Base-by-base conservation (phyloP, 163 green algal genomes). In the Scenedesmus sp. region DNA sequence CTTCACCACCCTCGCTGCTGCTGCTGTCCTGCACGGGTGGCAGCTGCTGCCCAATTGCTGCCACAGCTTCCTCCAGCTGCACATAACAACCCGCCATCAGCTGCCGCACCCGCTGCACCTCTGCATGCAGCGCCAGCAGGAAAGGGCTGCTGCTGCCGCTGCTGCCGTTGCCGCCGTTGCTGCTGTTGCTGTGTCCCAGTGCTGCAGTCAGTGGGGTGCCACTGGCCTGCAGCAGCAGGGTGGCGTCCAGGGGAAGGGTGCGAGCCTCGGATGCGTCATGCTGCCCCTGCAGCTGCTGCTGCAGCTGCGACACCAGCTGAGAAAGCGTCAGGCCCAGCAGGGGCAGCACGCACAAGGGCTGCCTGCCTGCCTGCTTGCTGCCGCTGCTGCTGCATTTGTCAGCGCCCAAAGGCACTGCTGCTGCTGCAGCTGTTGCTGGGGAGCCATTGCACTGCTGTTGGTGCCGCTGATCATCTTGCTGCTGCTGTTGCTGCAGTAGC, bases 261-360 rank as follows among this genome's bases (percentile, higher is more conserved):
- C 12, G 5, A n/a, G 34, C 16, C 4, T 62, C 34, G 77, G 57
- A 0, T 15, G 8, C 67, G 18, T 34, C n/a, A 46, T 91, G 76
- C 57, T 87, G 88, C 87, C 60, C 18, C 74, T 52, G n/a, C 3
- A 54, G 57, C 18, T 87, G 26, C 76, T 82, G 88, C 76, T 82
- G 76, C 57, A 77, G 87, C 16, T 77, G 55, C 6, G 16, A n/a
- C 55, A 90, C 62, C 20, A 84, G 12, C 18, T 90, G 86, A n/a
- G n/a, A n/a, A 0, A 90, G 86, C 6, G 86, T 73, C 1, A 90
- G 54, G 8, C 70, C 86, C 67, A 90, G 86, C 86, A 90, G 20
- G 9, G 86, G 86, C 46, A 84, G 86, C 16, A 90, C 70, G 23
- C 18, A 8, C 34, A 85, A 56, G 10, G 67, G 23, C 23, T 76